Base-by-base conservation (phyloP, 768 basidiomycete species). In the Xerocomellus intermedius region DNA sequence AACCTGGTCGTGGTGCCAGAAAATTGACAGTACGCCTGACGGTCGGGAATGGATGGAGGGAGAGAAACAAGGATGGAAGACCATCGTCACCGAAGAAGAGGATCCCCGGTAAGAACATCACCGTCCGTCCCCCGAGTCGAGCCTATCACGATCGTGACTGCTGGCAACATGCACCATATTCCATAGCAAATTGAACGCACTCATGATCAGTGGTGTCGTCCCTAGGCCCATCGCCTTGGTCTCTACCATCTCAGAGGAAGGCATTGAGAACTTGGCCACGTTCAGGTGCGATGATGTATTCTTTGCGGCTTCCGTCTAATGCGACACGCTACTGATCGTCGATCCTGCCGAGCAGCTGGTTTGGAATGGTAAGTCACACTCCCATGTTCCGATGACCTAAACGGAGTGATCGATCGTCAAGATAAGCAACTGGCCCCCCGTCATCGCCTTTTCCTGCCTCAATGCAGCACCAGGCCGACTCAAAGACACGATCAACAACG, bases 141-240 rank as follows among this genome's bases (percentile, higher is more conserved):
- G 13, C n/a, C n/a, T 7, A 13, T 33, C 26, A 8, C 36, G 35
- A 7, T 43, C 12, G 8, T 38, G 35, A 30, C 14, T 35, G 12
- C n/a, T 19, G 24, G 16, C 8, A 9, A 8, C 36, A n/a, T 10
- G 14, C 14, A 35, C 19, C 12, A 3, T 33, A 14, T 19, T 48
- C 10, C 4, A 39, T 38, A 69, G 69, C 8, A 53, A 54, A 21
- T 35, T 74, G n/a, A 73, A 75, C 51, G 56, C 60, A 12, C 64
- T 74, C 37, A 59, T 76, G 67, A 68, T 69, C 38, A 68, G 67
- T 43, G 76, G 74, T 3, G 50, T 77, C 19, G 65, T 69, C 2
- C 79, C 79, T 0, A 65, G 79, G n/a, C 79, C 79, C 8, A 74
- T 80, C 32, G 78, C 75, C 2, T 77, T 79, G 52, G 69, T 78